phyloP scores from a whole-genome alignment of 768 basidiomycete species.

The Lactarius deliciosus region DNA sequence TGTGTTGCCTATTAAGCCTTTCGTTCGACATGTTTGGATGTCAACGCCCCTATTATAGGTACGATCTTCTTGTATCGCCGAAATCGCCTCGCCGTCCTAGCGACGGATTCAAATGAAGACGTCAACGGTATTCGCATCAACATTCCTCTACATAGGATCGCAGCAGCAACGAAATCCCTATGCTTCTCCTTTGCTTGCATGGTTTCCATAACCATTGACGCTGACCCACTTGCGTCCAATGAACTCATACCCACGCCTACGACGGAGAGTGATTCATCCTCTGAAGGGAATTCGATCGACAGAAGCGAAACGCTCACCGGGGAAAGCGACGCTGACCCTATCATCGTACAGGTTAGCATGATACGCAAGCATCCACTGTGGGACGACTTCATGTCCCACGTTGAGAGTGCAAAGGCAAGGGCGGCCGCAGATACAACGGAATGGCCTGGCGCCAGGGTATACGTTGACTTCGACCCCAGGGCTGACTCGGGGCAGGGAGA shows the following conservation, averaged over 20 bases:
- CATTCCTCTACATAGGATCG: conserved; percentile 45
- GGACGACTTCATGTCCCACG: conserved; percentile 16
- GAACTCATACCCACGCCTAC: background rate
- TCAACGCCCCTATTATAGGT: conserved; percentile 33
- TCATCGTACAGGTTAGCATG: conserved; percentile 25
- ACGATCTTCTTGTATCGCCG: conserved; percentile 49
- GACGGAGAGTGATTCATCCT: conserved; percentile 17
- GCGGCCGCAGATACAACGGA: conserved; percentile 6
- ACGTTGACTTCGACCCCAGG: conserved; percentile 26
- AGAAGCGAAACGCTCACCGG: background rate
- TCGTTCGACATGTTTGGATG: background rate
- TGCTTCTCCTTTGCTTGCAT: conserved; percentile 31
- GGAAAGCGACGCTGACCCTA: conserved; percentile 14
- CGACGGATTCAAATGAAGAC: conserved; percentile 35
- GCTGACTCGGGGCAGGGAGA: background rate
- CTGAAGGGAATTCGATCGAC: conserved; percentile 10
- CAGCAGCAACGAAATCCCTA: conserved; percentile 28
- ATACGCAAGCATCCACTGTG: conserved; percentile 21
- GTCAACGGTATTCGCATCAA: conserved; percentile 45
- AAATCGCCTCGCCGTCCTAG: conserved; percentile 40
- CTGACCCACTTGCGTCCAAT: conserved; percentile 6
- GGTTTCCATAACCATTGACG: conserved; percentile 25
- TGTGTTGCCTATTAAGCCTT: conserved; percentile 25
- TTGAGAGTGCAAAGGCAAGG: conserved; percentile 14
- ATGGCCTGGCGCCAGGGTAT: conserved; percentile 26